A percentile compares a stretch with the other conserved stretches of the same genome.
Conservation (phyloP, 345 rosid species). For the Boechera retrofracta region DNA sequence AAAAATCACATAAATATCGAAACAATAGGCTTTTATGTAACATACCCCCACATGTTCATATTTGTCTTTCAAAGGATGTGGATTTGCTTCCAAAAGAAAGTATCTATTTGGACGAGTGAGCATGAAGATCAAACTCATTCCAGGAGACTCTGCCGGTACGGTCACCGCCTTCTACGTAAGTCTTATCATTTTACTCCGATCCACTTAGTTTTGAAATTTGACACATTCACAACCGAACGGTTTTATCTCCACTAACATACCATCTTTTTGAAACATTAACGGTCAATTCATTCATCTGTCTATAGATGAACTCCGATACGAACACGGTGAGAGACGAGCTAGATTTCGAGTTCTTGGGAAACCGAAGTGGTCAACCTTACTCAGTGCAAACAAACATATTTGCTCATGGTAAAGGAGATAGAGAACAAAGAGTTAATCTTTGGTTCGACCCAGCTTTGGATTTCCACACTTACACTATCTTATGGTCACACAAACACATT, state of each 20-base stretch:
- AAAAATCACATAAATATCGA: background rate
- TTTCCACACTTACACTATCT: constrained; percentile 70
- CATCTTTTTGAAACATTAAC: constrained; percentile 3
- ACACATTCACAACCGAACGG: background rate
- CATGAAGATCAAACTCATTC: constrained; percentile 91
- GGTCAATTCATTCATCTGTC: background rate
- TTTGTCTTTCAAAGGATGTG: constrained; percentile 62
- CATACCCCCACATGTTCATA: background rate
- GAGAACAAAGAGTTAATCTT: constrained; percentile 87
- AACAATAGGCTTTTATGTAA: background rate
- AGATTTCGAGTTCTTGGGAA: constrained; percentile 94
- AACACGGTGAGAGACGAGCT: constrained; percentile 70
- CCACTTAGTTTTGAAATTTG: background rate
- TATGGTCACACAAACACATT: constrained; percentile 78
- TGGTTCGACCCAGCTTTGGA: constrained; percentile 92
- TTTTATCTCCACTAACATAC: background rate
- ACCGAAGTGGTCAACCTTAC: constrained; percentile 84
- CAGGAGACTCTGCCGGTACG: constrained; percentile 99
- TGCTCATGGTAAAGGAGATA: constrained; percentile 91
- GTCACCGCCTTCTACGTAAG: constrained; percentile 95
- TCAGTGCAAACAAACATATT: constrained; percentile 91
- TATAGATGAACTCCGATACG: constrained; percentile 87
- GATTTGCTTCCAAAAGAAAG: constrained; percentile 79
- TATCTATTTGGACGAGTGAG: constrained; percentile 86
- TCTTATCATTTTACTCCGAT: background rate